Base-by-base conservation (phyloP, 2,329 filamentous ascomycete genomes). In the Aspergillus versicolor region DNA sequence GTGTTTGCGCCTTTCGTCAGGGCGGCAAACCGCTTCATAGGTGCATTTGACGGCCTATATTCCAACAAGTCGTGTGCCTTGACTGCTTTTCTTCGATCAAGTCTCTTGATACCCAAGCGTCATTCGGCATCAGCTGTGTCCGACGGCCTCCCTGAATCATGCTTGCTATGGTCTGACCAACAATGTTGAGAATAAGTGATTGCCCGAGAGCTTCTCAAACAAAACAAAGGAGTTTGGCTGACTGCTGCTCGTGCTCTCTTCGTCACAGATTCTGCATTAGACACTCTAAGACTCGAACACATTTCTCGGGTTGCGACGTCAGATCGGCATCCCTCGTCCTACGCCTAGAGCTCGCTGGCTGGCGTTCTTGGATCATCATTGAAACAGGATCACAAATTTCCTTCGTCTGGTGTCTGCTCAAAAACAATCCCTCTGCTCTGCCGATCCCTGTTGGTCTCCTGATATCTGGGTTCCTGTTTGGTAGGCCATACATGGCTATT, bases 1-100 rank as follows among this genome's bases (percentile, higher is more conserved):
- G 34, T 54, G 43, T 54, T 47, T 47, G 51, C 21, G 48, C 43
- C 43, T 37, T 30, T 47, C 34, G 24, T 54, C 43, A 42, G 24
- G 43, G 24, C 51, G 34, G 43, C 51, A 54, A 54, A 54, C 51
- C 41, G 43, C 43, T 32, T 47, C n/a, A n/a, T 15, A 32, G 24
- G 22, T 42, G 51, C 51, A 47, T 32, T 41, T 12, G 24, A 54
- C 22, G 40, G 43, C 22, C 51, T 21, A 32, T n/a, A 47, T 54
- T 38, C 19, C 22, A 47, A 54, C 32, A 17, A 40, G 22, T 41
- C 11, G 37, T 53, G 22, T 54, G 22, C n/a, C 43, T 34, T n/a
- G 15, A 22, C 37, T 41, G n/a, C 51, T 30, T 41, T 13, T 19
- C 40, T 41, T 54, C 34, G 42, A 17, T 54, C 34, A 22, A 12